phyloP scores from a whole-genome alignment of 2,329 filamentous ascomycete species.

The Ceratocystis ficicola region DNA sequence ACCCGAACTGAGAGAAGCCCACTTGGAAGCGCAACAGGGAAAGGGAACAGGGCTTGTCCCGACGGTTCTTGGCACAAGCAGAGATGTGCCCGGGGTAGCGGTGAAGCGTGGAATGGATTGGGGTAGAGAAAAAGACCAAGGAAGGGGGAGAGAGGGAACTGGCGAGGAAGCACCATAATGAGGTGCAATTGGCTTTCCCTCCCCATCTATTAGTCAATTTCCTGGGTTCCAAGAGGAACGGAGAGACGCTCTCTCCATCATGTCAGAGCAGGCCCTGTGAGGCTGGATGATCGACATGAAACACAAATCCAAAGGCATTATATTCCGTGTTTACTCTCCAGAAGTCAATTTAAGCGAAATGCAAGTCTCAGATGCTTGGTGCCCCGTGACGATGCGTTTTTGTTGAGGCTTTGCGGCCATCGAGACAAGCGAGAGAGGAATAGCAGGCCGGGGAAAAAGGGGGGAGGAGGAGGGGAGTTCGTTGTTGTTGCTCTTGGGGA shows the following conservation, averaged over 20 bases:
- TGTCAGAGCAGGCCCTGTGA: neutral
- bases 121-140: neutral
- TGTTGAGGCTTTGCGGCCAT: neutral
- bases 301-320: neutral
- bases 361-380: neutral
- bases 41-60: neutral
- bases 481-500: neutral
- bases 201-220: neutral
- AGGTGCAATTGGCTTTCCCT: neutral
- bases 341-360: slow-evolving; percentile 5
- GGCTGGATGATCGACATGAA: slow-evolving; percentile 1
- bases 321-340: neutral
- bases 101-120: neutral
- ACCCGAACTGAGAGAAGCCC: no score
- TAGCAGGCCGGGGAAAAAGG: neutral
- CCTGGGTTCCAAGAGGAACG: neutral
- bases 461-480: neutral
- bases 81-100: neutral
- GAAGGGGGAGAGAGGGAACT: neutral
- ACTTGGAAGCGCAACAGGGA: no score
- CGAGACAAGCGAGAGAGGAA: neutral
- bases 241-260: neutral
- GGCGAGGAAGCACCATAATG: neutral
- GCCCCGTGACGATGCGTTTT: neutral
- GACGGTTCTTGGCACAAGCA: neutral